A percentile compares a stretch with the other conserved stretches of the same genome.
Conservation (phyloP, 2,329 filamentous ascomycete species). For the Colletotrichum karsti region DNA sequence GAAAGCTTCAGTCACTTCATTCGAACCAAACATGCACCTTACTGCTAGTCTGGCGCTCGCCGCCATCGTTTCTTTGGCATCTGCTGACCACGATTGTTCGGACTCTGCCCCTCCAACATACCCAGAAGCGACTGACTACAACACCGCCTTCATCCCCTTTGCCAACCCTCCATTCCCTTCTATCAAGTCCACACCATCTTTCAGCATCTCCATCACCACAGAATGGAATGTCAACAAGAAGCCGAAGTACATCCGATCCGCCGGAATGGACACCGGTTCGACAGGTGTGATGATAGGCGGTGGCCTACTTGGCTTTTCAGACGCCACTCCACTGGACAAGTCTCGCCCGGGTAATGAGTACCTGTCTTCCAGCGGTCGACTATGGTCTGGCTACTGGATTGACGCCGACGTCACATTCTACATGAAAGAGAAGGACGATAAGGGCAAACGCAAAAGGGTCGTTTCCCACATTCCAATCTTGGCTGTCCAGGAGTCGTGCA, state of each 20-base stretch:
- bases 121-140: background rate
- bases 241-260: background rate
- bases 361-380: background rate
- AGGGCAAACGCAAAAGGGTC: background rate
- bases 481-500: background rate
- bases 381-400: conserved; percentile 4
- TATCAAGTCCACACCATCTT: background rate
- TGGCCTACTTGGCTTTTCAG: background rate
- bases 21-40: background rate
- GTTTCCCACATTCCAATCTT: background rate
- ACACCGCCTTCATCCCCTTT: conserved; percentile 7
- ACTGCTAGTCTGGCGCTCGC: too few relatives aligned
- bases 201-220: background rate
- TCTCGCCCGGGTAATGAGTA: background rate
- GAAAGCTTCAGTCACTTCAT: too few relatives aligned
- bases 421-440: background rate
- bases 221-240: background rate
- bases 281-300: conserved; percentile 1
- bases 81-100: background rate
- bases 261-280: conserved; percentile 13
- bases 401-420: background rate
- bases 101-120: background rate
- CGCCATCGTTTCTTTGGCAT: background rate
- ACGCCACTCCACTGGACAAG: background rate
- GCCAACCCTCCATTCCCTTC: background rate